Conservation (phyloP, 352 stramenopile species). For the Detonula confervacea region DNA sequence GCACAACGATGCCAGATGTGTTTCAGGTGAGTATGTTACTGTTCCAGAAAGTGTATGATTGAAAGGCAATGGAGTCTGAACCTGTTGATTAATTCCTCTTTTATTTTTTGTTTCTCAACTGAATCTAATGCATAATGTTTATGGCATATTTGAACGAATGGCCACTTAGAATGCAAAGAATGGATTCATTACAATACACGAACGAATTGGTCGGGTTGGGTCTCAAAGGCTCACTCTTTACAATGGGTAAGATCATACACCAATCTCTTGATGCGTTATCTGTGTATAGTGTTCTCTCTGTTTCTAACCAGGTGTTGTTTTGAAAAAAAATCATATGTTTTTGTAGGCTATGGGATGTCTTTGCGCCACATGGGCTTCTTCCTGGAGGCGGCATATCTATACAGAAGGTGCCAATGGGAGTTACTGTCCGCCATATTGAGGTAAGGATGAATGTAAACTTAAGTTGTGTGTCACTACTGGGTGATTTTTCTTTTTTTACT, state of each 20-base stretch:
- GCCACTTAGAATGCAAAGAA: constrained; percentile 24
- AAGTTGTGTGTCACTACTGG: too few relatives aligned
- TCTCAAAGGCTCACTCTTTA: constrained; percentile 81
- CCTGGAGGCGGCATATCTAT: constrained; percentile 73
- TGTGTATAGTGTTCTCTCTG: constrained; percentile 9
- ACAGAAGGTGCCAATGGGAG: constrained; percentile 79
- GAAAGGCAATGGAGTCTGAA: too few relatives aligned
- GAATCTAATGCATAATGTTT: too few relatives aligned
- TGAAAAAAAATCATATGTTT: too few relatives aligned
- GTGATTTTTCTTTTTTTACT: too few relatives aligned
- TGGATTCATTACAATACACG: constrained; percentile 81
- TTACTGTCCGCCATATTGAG: constrained; percentile 81
- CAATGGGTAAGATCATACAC: constrained; percentile 50
- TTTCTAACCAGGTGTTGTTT: too few relatives aligned
- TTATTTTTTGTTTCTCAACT: too few relatives aligned
- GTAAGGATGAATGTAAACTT: constrained; percentile 15
- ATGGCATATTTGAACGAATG: too few relatives aligned
- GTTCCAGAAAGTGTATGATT: too few relatives aligned
- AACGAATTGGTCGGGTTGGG: constrained; percentile 81
- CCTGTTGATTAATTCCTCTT: too few relatives aligned
- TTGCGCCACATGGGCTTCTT: constrained; percentile 66
- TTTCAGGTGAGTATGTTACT: constrained; percentile 29
- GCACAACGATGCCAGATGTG: constrained; percentile 41
- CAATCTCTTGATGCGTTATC: not conserved
- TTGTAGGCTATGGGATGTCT: constrained; percentile 61